phyloP scores from a whole-genome alignment of 2,329 filamentous ascomycete species.

The Huntiella moniliformis region DNA sequence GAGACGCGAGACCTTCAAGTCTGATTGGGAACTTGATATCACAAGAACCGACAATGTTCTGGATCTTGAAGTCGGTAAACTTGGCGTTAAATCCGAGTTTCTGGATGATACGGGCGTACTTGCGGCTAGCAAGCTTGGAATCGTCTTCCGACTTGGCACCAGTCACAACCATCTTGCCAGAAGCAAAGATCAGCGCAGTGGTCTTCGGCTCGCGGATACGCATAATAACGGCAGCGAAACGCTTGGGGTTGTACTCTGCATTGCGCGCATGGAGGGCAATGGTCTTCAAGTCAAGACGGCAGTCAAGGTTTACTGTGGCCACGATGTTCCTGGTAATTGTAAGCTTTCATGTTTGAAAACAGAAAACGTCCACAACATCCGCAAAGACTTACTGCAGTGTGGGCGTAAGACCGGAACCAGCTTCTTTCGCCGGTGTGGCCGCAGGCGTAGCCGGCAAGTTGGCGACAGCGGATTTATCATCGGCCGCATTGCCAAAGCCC shows the following conservation, averaged over 20 bases:
- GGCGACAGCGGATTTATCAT: slow-evolving; percentile 35
- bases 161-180: slow-evolving; percentile 98
- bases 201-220: slow-evolving; percentile 98
- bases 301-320: slow-evolving; percentile 94
- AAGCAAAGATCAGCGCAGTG: slow-evolving; percentile 92
- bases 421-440: slow-evolving; percentile 67
- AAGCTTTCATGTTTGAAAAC: slow-evolving; percentile 18
- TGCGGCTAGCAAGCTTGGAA: slow-evolving; percentile 87
- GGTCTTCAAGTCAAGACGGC: slow-evolving; percentile 93
- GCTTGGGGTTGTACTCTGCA: slow-evolving; percentile 97
- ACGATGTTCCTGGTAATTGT: slow-evolving; percentile 80
- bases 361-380: slow-evolving; percentile 17
- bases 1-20: slow-evolving; percentile 82
- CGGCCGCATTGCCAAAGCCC: slow-evolving; percentile 59
- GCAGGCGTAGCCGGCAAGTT: slow-evolving; percentile 80
- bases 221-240: slow-evolving; percentile 99
- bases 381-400: slow-evolving; percentile 83
- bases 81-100: slow-evolving; percentile 99
- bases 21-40: slow-evolving; percentile 99
- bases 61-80: slow-evolving; percentile 99
- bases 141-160: slow-evolving; percentile 97
- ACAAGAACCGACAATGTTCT: slow-evolving; percentile 97
- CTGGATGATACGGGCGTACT: slow-evolving; percentile 98
- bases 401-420: slow-evolving; percentile 71
- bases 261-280: slow-evolving; percentile 96